Evolutionary conservation across 306 rosid species (phyloP).

Genomic region (cucumber (Cucumis sativus)): Cucumber_9930_V3 NC_026657.2:32741001-32741500

Average conservation of each 20-base stretch:
- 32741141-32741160: too few species aligned
- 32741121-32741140: too few species aligned
- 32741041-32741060: neutral
- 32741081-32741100: neutral
- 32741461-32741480: neutral
- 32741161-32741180: too few species aligned
- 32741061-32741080: neutral
- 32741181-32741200: neutral
- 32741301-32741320: neutral
- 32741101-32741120: too few species aligned
- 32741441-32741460: too few species aligned
- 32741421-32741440: constrained; percentile 2
- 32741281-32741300: neutral
- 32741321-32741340: neutral
- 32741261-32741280: neutral
- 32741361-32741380: neutral
- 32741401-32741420: neutral
- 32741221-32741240: neutral
- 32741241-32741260: neutral
- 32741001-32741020: neutral
- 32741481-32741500: constrained; percentile 22
- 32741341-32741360: neutral
- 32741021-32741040: neutral
- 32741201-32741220: neutral
- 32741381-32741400: neutral